Evolutionary conservation across 2,329 filamentous ascomycete species (phyloP).

Genomic region (Calonectria montana): DNA sequence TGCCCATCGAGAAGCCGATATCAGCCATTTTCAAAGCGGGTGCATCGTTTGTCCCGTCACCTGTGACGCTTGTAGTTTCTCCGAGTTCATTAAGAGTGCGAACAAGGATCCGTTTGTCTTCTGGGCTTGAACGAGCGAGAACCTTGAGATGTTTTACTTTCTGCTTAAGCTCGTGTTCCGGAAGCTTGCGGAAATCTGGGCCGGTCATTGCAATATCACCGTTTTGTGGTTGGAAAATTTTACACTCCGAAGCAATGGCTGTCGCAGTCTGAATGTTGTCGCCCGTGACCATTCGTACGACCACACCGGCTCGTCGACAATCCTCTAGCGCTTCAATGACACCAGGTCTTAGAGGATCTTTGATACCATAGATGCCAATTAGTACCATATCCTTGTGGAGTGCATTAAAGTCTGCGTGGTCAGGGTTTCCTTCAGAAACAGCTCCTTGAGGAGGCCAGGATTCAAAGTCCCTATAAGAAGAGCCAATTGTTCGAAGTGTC

Average conservation of each 20-base stretch:
- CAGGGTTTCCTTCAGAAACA: conserved; percentile 71
- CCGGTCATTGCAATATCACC: conserved; percentile 75
- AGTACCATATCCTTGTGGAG: conserved; percentile 57
- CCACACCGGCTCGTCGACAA: conserved; percentile 74
- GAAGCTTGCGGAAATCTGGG: conserved; percentile 66
- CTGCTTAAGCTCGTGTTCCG: conserved; percentile 62
- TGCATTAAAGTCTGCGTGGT: conserved; percentile 60
- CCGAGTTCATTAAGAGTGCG: conserved; percentile 71
- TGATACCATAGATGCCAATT: conserved; percentile 70
- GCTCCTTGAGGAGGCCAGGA: conserved; percentile 75
- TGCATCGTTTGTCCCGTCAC: conserved; percentile 72
- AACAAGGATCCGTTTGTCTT: conserved; percentile 74
- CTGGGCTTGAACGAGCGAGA: conserved; percentile 73
- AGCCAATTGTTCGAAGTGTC: conserved; percentile 79
- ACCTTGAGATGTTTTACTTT: conserved; percentile 72
- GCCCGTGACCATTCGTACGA: conserved; percentile 73
- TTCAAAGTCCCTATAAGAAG: conserved; percentile 79
- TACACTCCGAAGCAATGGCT: conserved; percentile 59
- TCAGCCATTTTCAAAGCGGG: conserved; percentile 71
- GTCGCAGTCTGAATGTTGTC: conserved; percentile 58
- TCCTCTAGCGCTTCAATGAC: conserved; percentile 72
- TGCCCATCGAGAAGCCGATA: conserved; percentile 74
- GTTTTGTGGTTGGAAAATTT: conserved; percentile 55
- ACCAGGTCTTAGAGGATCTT: conserved; percentile 72
- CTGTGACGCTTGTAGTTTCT: conserved; percentile 69